Evolutionary conservation across 495 filamentous ascomycete species (phyloP).

Genomic region (Penicillium goetzii): DNA sequence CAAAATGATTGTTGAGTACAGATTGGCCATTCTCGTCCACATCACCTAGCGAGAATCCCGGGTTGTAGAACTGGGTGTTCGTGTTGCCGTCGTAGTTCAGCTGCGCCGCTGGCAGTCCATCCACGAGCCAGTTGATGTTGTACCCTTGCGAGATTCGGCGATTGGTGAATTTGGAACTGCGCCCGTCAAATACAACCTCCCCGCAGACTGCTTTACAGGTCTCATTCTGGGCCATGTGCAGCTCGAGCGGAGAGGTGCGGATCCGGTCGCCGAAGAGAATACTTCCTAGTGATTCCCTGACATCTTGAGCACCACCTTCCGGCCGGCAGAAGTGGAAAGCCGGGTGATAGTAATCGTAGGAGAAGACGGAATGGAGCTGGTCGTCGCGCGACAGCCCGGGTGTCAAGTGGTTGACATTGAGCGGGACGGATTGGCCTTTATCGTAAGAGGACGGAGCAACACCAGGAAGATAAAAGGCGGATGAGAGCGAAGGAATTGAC

Average conservation of each 20-base stretch:
- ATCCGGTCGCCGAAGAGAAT: conserved; percentile 98
- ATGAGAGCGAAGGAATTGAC: conserved; percentile 52
- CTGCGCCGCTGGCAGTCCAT: conserved; percentile 89
- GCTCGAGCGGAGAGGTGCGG: conserved; percentile 84
- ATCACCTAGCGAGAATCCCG: conserved; percentile 83
- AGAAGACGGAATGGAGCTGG: conserved; percentile 84
- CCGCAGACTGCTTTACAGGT: conserved; percentile 80
- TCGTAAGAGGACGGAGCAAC: conserved; percentile 94
- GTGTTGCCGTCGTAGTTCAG: conserved; percentile 73
- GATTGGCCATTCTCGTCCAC: conserved; percentile 58
- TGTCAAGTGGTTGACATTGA: conserved; percentile 90
- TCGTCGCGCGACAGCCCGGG: conserved; percentile 78
- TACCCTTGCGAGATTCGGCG: conserved; percentile 77
- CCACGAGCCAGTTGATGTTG: conserved; percentile 92
- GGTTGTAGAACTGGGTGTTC: conserved; percentile 75
- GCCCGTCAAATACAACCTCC: conserved; percentile 64
- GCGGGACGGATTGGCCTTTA: conserved; percentile 72
- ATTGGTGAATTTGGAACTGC: conserved; percentile 78
- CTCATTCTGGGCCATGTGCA: conserved; percentile 83
- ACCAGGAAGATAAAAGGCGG: conserved; percentile 93
- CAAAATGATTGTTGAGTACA: conserved; percentile 87
- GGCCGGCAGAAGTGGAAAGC: conserved; percentile 86
- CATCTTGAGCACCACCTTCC: conserved; percentile 68
- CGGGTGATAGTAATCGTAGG: conserved; percentile 93
- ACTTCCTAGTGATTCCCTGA: conserved; percentile 88